These are phyloP conservation scores for Pyricularia sp. DNA, from an alignment of 2,329 filamentous ascomycete genomes.

Conservation along the genomic window DNA sequence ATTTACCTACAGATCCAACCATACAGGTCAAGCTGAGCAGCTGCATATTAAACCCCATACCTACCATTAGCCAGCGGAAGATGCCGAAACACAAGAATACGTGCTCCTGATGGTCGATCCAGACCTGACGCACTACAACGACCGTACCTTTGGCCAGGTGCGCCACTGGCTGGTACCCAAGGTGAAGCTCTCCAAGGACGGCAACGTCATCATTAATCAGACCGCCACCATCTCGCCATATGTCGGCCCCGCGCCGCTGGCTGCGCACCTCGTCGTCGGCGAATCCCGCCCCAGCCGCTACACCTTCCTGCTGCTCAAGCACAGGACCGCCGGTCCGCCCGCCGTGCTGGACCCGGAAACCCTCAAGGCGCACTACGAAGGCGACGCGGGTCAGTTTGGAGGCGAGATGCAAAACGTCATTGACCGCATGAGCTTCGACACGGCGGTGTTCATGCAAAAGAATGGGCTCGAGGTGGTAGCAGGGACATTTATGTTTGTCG, in stretches of 20 bases:
- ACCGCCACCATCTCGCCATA: not conserved
- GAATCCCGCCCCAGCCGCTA: not conserved
- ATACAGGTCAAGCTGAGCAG: not conserved
- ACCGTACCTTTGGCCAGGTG: not conserved
- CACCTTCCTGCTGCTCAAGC: conserved; percentile 1
- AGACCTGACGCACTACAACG: conserved; percentile 3
- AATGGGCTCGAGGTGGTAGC: conserved; percentile 1
- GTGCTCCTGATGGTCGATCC: conserved; percentile 1
- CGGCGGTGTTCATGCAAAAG: not conserved
- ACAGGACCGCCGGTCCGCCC: not conserved
- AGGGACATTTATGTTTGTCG: not conserved
- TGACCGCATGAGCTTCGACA: conserved; percentile 1
- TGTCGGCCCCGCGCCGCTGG: not conserved
- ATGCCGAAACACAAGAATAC: not conserved
- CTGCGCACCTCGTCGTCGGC: not conserved
- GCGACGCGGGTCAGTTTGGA: not conserved
- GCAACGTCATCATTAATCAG: not conserved
- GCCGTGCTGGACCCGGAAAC: not conserved
- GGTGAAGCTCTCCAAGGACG: not conserved
- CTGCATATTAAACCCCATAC: not conserved
- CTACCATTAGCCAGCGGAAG: not conserved
- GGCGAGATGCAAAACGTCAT: not conserved
- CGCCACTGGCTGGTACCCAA: conserved; percentile 1
- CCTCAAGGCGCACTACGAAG: conserved; percentile 1
- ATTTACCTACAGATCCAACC: not conserved